A percentile compares a stretch with the other conserved stretches of the same genome.
These are phyloP conservation scores for Sequoiadendron giganteum DNA, from an alignment of 75 land plant species.

Conservation along the genomic window DNA sequence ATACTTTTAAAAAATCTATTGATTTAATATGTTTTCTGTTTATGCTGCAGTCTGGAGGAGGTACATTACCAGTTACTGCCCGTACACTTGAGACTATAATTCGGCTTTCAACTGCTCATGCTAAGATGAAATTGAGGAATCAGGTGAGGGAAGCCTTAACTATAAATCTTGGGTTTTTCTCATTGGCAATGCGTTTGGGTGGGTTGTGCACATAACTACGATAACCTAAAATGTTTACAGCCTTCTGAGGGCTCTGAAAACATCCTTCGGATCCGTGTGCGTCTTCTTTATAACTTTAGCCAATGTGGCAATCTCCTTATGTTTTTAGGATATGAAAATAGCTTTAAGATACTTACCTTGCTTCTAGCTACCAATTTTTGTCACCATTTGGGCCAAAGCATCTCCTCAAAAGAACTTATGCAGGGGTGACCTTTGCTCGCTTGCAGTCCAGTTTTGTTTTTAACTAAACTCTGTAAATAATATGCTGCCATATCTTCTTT, in stretches of 20 bases:
- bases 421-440: neutral
- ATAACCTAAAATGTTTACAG: neutral
- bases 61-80: constrained; percentile 96
- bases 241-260: neutral
- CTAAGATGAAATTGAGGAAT: constrained; percentile 84
- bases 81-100: constrained; percentile 98
- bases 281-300: neutral
- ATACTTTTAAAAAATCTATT: neutral
- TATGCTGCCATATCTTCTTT: neutral
- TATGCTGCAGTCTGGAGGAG: constrained; percentile 69
- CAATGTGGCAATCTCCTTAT: neutral
- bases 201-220: neutral
- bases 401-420: neutral
- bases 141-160: constrained; percentile 39
- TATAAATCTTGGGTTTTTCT: no score
- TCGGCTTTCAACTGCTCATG: constrained; percentile 97
- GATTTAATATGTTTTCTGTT: constrained; percentile 1
- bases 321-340: neutral
- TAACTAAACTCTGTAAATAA: neutral
- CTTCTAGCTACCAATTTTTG: neutral
- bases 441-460: neutral
- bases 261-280: neutral
- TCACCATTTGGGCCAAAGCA: neutral
- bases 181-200: neutral
- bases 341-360: neutral